Conservation (phyloP, 768 basidiomycete genomes). For the Tricholomella constricta region DNA sequence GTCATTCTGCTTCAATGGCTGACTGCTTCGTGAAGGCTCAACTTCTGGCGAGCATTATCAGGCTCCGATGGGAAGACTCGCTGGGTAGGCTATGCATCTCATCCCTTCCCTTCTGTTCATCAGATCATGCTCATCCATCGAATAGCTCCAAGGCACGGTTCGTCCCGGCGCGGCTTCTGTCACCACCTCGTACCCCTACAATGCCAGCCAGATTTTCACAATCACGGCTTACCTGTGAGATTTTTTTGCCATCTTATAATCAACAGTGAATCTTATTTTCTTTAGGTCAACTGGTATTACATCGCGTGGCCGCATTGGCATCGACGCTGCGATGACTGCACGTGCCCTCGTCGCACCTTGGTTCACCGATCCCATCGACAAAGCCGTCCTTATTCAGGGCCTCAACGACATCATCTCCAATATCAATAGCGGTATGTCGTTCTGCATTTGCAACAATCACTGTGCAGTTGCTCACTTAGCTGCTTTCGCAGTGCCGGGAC, state of each 20-base stretch:
- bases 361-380: conserved; percentile 61
- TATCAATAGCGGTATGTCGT: conserved; percentile 41
- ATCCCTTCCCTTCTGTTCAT: neutral
- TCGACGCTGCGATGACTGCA: conserved; percentile 52
- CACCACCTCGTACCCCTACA: conserved; percentile 51
- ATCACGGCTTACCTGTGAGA: conserved; percentile 62
- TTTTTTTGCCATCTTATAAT: neutral
- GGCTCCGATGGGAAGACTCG: conserved; percentile 49
- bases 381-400: conserved; percentile 48
- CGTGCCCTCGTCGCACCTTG: conserved; percentile 53
- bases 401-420: conserved; percentile 49
- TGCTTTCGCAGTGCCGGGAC: conserved; percentile 38
- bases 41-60: conserved; percentile 61
- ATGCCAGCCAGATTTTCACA: conserved; percentile 57
- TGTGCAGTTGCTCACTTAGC: neutral
- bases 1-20: neutral
- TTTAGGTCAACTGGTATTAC: conserved; percentile 56
- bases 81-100: conserved; percentile 50
- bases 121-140: neutral
- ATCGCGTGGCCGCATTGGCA: conserved; percentile 64
- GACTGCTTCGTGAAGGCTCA: conserved; percentile 38
- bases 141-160: conserved; percentile 61
- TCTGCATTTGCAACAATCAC: conserved; percentile 2
- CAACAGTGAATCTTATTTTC: conserved; percentile 1
- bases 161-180: conserved; percentile 62